Base-by-base conservation (phyloP, 2,329 filamentous ascomycete genomes). In the Escovopsis weberi region DNA sequence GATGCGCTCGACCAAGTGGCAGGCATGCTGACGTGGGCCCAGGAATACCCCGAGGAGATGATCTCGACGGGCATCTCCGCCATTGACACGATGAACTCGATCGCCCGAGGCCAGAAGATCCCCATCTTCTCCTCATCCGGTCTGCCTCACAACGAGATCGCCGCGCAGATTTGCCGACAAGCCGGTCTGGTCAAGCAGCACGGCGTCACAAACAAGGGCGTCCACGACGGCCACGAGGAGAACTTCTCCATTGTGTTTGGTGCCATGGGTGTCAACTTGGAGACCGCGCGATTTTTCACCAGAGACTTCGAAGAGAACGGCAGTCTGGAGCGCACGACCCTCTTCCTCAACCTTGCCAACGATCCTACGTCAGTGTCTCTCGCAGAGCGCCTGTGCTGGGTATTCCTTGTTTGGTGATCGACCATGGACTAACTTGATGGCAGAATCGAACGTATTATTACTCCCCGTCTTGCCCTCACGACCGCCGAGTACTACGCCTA, bases 201-300 rank as follows among this genome's bases (percentile, higher is more conserved):
- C 72, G 74, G 87, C 41, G 64, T 79, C 42, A 82, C 87, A 33
- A 94, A 85, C 62, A 98, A 98, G 77, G 88, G 83, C 51, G 80
- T 91, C 26, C 91, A 98, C 59, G 93, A 98, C 58, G 88, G 80
- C 44, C 91, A 98, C 66, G 87, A 95, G 59, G 91, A 98, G 59
- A 98, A 98, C 72, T 98, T 98, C 75, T 95, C 88, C 47, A 98
- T 98, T 57, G 91, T 98, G 45, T 98, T 98, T 61, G 93, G 86
- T 60, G 91, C 91, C 59, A 98, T 98, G 91, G 91, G 91, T 87
- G 91, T 98, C 55, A 98, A 98, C 72, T 80, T 98, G 81, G 91
- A 98, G 64, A 98, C 91, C 30, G 85, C 84, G 56, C 84, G 91
- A 55, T 98, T 98, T 78, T 98, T 98, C 72, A 96, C 89, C 33